Evolutionary conservation across 805 yeast genomes (phyloP), one percentile per base, ranked within the genome.

Genomic region (Scheffersomyces lignosus): DNA sequence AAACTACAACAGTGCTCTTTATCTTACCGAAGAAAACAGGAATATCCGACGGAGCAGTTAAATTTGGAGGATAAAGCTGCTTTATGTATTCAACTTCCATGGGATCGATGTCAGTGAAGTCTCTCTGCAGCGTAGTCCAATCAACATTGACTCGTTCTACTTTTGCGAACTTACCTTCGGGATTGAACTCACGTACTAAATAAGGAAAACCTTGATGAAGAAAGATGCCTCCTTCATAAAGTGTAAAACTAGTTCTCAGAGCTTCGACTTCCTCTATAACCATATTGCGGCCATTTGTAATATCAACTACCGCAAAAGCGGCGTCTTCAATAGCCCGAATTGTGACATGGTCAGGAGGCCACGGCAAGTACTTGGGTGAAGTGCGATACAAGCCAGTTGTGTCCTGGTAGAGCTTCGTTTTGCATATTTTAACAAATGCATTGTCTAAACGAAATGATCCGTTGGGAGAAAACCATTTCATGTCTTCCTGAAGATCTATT

Each of bases 151-250:
- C 96, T 34, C 96, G 64, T 49, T 79, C 83, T 4, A 91, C 96
- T 41, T 81, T 83, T 1, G 98, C 98, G 60, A 64, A 86, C 38
- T 72, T 75, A n/a, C 78, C 83, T 27, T 87, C 87, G 0, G 85
- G 69, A 45, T 89, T 84, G 52, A 93, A 83, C 49, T 89, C 96
- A 33, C 83, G 75, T 0, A 93, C 93, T 27, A 93, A 58, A 51
- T 89, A 91, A 0, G 97, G 87, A 44, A 78, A 74, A 5, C 99
- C 99, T 60, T 93, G 98, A 56, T 93, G 97, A 29, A 91, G 76
- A 47, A 86, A 89, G 2, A 93, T 89, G 0, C 93, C 99, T 2
- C 99, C 99, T 52, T 77, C 82, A 58, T 93, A 93, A 2, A 91
- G 55, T 0, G 98, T 88, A 59, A 93, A 93, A 37, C 89, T 82